Evolutionary conservation across 345 rosid species (phyloP).

Genomic region (Adansonia digitata): DNA sequence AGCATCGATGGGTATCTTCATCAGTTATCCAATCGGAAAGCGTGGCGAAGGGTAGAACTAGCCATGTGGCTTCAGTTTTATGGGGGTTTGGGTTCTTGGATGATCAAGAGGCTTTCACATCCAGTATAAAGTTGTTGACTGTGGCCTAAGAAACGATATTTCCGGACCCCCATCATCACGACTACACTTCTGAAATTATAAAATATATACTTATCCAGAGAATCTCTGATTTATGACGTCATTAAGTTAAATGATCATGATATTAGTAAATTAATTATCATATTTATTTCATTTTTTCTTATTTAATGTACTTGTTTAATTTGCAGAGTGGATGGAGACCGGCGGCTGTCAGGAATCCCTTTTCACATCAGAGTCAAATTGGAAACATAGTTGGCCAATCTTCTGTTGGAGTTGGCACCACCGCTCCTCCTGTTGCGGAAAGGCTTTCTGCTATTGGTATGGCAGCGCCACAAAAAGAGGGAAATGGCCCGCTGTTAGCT

Average conservation of each 20-base stretch:
- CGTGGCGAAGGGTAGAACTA: not conserved
- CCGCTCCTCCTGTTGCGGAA: constrained; percentile 3
- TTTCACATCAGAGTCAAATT: constrained; percentile 41
- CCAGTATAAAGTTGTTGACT: not conserved
- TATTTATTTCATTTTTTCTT: not conserved
- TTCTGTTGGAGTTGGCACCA: constrained; percentile 6
- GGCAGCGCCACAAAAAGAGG: constrained; percentile 30
- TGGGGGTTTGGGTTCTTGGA: not conserved
- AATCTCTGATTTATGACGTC: not conserved
- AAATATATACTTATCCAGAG: not conserved
- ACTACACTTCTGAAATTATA: not conserved
- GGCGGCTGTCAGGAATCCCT: constrained; percentile 54
- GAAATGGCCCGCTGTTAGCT: constrained; percentile 22
- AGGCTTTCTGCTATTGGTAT: constrained; percentile 11
- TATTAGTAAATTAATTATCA: not conserved
- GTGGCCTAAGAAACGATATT: not conserved
- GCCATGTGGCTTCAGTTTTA: not conserved
- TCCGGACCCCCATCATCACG: not conserved
- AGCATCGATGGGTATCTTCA: not conserved
- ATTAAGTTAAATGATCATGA: not conserved
- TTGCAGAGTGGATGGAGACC: constrained; percentile 75
- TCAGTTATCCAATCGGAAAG: not conserved
- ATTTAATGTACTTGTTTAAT: constrained; percentile 1
- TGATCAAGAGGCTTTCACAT: not conserved
- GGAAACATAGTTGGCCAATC: constrained; percentile 25